Evolutionary conservation across 208 protist species (phyloP).

Genomic region (Trypanosoma boissoni): DNA sequence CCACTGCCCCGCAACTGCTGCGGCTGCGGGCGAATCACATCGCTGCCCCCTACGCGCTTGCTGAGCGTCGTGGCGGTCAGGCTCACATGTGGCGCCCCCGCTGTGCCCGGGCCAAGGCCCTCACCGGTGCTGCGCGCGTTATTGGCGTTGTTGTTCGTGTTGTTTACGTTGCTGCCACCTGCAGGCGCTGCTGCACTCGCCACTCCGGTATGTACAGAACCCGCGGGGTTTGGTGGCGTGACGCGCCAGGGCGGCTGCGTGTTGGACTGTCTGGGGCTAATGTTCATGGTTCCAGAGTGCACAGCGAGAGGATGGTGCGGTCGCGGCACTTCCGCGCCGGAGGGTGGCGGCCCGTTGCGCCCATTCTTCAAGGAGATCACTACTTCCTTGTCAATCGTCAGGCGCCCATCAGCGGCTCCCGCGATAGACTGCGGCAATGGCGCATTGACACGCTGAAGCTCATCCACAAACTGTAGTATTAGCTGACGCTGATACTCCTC

Average conservation of each 20-base stretch:
- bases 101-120: background rate
- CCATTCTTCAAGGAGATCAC: slow-evolving; percentile 51
- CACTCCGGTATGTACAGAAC: background rate
- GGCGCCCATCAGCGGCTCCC: slow-evolving; percentile 40
- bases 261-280: slow-evolving; percentile 6
- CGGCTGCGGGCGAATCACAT: slow-evolving; percentile 23
- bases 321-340: slow-evolving; percentile 17
- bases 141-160: slow-evolving; percentile 6
- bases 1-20: slow-evolving; percentile 18
- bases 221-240: slow-evolving; percentile 14
- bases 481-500: slow-evolving; percentile 23
- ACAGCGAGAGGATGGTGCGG: slow-evolving; percentile 28
- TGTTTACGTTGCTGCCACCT: background rate
- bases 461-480: slow-evolving; percentile 24
- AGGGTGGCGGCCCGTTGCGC: slow-evolving; percentile 19
- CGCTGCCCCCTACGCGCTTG: slow-evolving; percentile 14
- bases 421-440: background rate
- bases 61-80: slow-evolving; percentile 15
- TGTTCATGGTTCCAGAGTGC: background rate
- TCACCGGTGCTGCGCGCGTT: background rate
- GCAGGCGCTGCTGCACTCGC: no score
- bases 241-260: slow-evolving; percentile 12
- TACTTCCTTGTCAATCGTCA: slow-evolving; percentile 83
- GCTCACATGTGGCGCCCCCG: background rate
- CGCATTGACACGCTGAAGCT: slow-evolving; percentile 9